Base-by-base conservation (phyloP, 23 red algal species). In the Gracilaria gracilis region DNA sequence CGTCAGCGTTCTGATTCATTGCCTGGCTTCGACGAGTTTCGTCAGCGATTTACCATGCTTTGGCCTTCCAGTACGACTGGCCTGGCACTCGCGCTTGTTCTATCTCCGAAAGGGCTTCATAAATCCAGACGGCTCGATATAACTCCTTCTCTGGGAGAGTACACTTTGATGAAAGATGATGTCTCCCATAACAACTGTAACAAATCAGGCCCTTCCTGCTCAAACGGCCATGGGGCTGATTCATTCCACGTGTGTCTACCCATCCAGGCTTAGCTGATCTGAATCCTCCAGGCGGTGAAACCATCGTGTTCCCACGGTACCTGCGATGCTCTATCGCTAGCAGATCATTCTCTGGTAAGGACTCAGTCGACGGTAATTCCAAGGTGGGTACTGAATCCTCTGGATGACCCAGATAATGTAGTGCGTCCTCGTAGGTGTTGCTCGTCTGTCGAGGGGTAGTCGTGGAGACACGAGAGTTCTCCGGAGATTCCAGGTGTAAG, bases 31-130 rank as follows among this genome's bases (percentile, higher is more conserved):
- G 51, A 20, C 16, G 51, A 15, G 19, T 55, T 15, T 9, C 51
- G 16, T 55, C 51, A 55, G 51, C 59, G 29, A 4, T 2, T 14
- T 4, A 47, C 17, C 23, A 81, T 8, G 47, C 76, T 31, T 81
- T 81, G 48, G 76, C 76, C n/a, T 81, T 55, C 48, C 76, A 57
- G 58, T 55, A 81, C 11, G 76, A 81, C 0, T 57, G 47, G 9
- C 17, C 76, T 19, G 76, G 76, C 46, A 81, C 1, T 12, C 48
- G 47, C 3, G 38, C 21, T 8, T 17, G 16, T 19, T 81, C 0
- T 40, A 0, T 48, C 44, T 81, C 42, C 13, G 38, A 32, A 11
- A 81, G 48, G 25, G 76, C 76, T 31, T 54, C 46, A 58, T 81
- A 81, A 27, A 25, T 81, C 76, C 57, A 27, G 76, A 81, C 44